phyloP scores from a whole-genome alignment of 495 filamentous ascomycete genomes.

The Penicillium arizonense region DNA sequence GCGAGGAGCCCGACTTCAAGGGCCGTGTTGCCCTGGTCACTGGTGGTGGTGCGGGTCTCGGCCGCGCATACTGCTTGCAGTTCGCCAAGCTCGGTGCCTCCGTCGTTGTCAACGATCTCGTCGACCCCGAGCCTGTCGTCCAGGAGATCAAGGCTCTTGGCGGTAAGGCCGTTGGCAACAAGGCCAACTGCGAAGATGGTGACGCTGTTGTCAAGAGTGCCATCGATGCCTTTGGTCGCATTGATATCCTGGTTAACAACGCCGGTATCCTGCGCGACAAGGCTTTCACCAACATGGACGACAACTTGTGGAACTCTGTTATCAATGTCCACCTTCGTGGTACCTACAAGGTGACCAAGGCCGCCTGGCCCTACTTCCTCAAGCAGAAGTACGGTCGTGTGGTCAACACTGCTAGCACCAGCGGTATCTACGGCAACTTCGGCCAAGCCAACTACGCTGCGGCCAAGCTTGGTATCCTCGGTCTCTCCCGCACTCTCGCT shows the following conservation, averaged over 20 bases:
- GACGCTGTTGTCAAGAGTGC: slow-evolving; percentile 88
- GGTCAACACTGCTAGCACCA: slow-evolving; percentile 94
- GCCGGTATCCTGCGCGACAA: slow-evolving; percentile 97
- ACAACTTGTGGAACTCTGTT: slow-evolving; percentile 89
- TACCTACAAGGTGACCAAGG: slow-evolving; percentile 96
- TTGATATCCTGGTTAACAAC: slow-evolving; percentile 96
- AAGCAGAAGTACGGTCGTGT: slow-evolving; percentile 99
- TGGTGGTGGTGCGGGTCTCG: slow-evolving; percentile 83
- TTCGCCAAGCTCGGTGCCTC: slow-evolving; percentile 89
- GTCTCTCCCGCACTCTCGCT: slow-evolving; percentile 89
- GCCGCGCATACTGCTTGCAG: slow-evolving; percentile 85
- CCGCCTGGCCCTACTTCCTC: slow-evolving; percentile 95
- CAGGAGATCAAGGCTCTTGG: slow-evolving; percentile 87
- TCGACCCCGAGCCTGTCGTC: slow-evolving; percentile 90
- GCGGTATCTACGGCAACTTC: slow-evolving; percentile 98
- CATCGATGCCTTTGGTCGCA: slow-evolving; percentile 89
- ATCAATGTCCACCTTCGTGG: slow-evolving; percentile 90
- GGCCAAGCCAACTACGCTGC: slow-evolving; percentile 98
- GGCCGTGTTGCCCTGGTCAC: slow-evolving; percentile 91
- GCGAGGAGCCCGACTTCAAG: slow-evolving; percentile 80
- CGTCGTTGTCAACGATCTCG: slow-evolving; percentile 92
- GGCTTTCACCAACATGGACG: slow-evolving; percentile 97
- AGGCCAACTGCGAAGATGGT: slow-evolving; percentile 92
- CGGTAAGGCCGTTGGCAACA: slow-evolving; percentile 89
- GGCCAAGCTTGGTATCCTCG: slow-evolving; percentile 93